Evolutionary conservation across 441 rosid species (phyloP).

Genomic region (Metrosideros polymorpha): DNA sequence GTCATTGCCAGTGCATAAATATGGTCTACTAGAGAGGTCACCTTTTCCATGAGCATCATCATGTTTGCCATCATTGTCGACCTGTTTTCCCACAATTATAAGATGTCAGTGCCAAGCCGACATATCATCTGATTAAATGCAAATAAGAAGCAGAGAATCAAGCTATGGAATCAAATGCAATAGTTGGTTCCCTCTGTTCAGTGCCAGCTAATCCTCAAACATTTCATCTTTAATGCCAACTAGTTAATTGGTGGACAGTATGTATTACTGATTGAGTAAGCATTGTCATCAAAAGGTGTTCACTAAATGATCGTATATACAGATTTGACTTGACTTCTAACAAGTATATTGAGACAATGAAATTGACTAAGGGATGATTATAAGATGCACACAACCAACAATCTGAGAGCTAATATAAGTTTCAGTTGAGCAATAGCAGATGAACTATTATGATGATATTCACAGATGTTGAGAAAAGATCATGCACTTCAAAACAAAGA

Average conservation of each 20-base stretch:
- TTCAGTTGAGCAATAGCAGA: neutral
- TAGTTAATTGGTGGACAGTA: neutral
- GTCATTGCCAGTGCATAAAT: conserved; percentile 85
- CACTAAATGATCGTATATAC: neutral
- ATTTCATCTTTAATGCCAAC: neutral
- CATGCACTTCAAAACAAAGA: neutral
- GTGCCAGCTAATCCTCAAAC: neutral
- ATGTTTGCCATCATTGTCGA: conserved; percentile 12
- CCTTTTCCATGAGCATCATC: conserved; percentile 16
- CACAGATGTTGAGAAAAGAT: neutral
- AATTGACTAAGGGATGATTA: neutral
- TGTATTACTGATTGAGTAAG: neutral
- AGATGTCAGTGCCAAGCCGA: neutral
- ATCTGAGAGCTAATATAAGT: neutral
- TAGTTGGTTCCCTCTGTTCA: neutral
- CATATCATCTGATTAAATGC: neutral
- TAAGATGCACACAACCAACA: neutral
- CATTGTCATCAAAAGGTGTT: neutral
- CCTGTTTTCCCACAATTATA: conserved; percentile 21
- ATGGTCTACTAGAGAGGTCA: conserved; percentile 31
- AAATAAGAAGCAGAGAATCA: neutral
- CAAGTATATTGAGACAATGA: neutral
- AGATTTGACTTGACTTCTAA: neutral
- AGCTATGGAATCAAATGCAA: neutral
- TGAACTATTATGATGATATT: neutral